Percentiles rank a stretch among this genome's conserved stretches.
These are phyloP conservation scores for Petasospora fabianii DNA, from an alignment of 1,139 yeast species.

Conservation along the genomic window DNA sequence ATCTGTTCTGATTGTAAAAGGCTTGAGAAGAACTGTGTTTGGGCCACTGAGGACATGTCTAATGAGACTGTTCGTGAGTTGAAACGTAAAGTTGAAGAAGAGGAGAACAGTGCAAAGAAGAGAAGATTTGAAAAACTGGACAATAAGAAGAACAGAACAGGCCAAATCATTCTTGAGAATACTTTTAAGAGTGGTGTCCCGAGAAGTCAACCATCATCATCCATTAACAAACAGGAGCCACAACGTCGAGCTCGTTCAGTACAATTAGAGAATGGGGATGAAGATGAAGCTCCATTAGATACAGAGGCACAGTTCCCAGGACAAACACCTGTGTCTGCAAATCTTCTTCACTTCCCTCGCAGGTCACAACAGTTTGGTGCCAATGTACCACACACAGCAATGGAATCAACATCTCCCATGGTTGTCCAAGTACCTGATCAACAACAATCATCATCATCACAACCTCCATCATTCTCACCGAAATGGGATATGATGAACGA, in stretches of 20 bases:
- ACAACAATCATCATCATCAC: neutral
- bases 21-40: conserved; percentile 44
- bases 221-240: neutral
- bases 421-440: neutral
- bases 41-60: conserved; percentile 34
- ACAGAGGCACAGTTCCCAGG: conserved; percentile 9
- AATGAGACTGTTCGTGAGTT: conserved; percentile 22
- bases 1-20: conserved; percentile 50
- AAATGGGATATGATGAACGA: conserved; percentile 16
- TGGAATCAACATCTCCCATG: neutral
- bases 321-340: conserved; percentile 25
- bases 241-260: too few species aligned
- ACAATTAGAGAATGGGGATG: conserved; percentile 11
- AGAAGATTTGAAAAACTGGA: conserved; percentile 14
- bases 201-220: neutral
- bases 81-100: conserved; percentile 26
- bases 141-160: conserved; percentile 2
- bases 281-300: conserved; percentile 14
- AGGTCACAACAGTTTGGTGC: conserved; percentile 2
- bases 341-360: conserved; percentile 18
- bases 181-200: neutral
- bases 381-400: neutral
- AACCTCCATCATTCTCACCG: conserved; percentile 10
- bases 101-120: conserved; percentile 26
- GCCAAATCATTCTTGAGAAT: neutral